A percentile compares a stretch with the other conserved stretches of the same genome.
Conservation (phyloP, 78 protist species). For the Monosiga brevicollis region DNA sequence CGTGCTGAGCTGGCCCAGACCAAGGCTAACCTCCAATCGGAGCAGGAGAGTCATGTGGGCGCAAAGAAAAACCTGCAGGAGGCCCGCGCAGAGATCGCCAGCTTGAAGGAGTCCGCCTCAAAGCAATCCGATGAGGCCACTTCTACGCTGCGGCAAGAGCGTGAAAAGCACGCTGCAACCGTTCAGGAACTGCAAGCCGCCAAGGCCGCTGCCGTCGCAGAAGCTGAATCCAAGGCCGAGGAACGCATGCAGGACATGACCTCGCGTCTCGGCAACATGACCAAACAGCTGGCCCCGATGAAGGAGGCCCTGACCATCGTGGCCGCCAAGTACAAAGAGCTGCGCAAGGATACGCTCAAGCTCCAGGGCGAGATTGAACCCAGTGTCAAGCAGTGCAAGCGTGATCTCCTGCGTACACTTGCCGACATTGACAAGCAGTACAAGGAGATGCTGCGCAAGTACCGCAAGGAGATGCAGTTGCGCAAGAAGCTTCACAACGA, state of each 20-base stretch:
- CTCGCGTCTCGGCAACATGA: neutral
- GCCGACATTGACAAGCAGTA: neutral
- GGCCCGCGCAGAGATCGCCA: neutral
- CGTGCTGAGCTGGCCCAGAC: neutral
- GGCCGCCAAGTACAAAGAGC: neutral
- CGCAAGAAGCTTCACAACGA: neutral
- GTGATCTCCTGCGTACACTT: neutral
- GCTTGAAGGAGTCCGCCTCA: neutral
- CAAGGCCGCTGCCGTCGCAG: neutral
- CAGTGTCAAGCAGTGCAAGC: neutral
- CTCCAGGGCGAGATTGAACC: neutral
- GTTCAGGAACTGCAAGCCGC: neutral
- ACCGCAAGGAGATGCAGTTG: neutral
- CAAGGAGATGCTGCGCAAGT: conserved; percentile 1
- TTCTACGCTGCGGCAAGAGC: no score
- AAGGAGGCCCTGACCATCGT: neutral
- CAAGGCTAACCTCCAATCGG: neutral
- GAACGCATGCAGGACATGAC: neutral
- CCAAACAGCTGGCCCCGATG: neutral
- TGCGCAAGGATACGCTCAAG: neutral
- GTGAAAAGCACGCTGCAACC: no score
- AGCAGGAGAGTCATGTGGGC: neutral
- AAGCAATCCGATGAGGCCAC: neutral
- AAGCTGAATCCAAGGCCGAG: neutral
- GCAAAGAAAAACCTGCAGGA: neutral